Base-by-base conservation (phyloP, 2,329 filamentous ascomycete species). In the Xylaria sp. region DNA sequence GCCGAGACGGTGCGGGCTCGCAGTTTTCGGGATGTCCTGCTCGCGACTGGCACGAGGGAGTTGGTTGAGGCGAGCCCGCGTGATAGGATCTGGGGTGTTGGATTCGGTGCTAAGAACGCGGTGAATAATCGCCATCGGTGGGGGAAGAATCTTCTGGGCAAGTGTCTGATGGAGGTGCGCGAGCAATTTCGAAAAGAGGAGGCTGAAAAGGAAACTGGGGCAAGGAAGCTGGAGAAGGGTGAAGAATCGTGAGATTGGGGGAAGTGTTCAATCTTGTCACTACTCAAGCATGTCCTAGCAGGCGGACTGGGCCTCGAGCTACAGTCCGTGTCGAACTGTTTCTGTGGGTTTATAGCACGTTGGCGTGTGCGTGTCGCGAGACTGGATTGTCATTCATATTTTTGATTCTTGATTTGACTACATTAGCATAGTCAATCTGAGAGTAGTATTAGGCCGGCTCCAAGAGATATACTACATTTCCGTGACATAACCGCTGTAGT, bases 61-160 rank as follows among this genome's bases (percentile, higher is more conserved):
- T 75, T 92, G 25, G 87, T 91, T 1, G 90, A 91, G 79, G 88
- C 88, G 37, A 84, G 84, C 66, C 87, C 89, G 12, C 82, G 78
- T 66, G 90, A 92, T 79, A 75, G 82, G 5, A 85, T 92, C 63
- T 92, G 90, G 91, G 90, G 90, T 1, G 81, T 92, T 54, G 90
- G 91, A 5, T 91, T 87, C 73, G 79, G 74, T 2, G 85, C 83
- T 8, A 80, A 79, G 21, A 79, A 84, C 73, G 89, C 89, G 2
- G 82, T 80, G 64, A 70, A 29, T 1, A 82, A 83, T 59, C 82
- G 84, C 57, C 75, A 79, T 21, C 72, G 77, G 2, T 92, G 90
- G 91, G 90, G 90, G 0, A 66, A 85, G 79, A 92, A 92, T 78
- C 75, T 91, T 66, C 77, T 92, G 55, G 90, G 90, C 0, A 86